These are phyloP conservation scores for Coemansia sp. DNA, from an alignment of 192 early-diverging fungal genomes.

Conservation along the genomic window DNA sequence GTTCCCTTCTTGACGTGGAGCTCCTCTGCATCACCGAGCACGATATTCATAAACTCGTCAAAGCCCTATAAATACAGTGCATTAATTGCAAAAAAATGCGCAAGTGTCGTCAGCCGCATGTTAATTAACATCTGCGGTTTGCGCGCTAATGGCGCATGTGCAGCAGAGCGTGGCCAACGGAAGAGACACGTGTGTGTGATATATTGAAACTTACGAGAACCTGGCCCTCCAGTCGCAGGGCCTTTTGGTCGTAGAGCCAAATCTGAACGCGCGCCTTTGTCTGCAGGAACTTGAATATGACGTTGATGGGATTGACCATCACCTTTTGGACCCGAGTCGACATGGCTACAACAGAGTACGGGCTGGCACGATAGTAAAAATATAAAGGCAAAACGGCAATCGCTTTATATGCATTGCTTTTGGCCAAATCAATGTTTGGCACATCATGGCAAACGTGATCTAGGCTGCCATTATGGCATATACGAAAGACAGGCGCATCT, in stretches of 20 bases:
- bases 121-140: neutral
- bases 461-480: neutral
- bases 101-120: neutral
- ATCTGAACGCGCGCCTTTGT: slow-evolving; percentile 88
- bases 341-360: slow-evolving; percentile 21
- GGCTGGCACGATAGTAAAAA: neutral
- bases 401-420: neutral
- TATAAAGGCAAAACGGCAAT: neutral
- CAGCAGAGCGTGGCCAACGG: neutral
- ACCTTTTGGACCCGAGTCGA: slow-evolving; percentile 53
- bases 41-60: slow-evolving; percentile 98
- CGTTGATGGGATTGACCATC: slow-evolving; percentile 67
- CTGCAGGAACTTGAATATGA: slow-evolving; percentile 96
- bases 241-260: slow-evolving; percentile 91
- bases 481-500: too few relatives aligned
- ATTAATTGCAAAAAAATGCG: neutral
- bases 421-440: neutral
- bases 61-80: slow-evolving; percentile 68
- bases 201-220: slow-evolving; percentile 69
- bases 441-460: neutral
- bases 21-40: slow-evolving; percentile 88
- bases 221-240: slow-evolving; percentile 85
- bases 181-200: neutral
- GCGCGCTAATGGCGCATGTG: neutral
- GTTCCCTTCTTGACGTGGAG: slow-evolving; percentile 76